Percentiles rank a stretch among this genome's conserved stretches.
phyloP scores from a whole-genome alignment of 495 filamentous ascomycete genomes.

The Aspergillus affinis region DNA sequence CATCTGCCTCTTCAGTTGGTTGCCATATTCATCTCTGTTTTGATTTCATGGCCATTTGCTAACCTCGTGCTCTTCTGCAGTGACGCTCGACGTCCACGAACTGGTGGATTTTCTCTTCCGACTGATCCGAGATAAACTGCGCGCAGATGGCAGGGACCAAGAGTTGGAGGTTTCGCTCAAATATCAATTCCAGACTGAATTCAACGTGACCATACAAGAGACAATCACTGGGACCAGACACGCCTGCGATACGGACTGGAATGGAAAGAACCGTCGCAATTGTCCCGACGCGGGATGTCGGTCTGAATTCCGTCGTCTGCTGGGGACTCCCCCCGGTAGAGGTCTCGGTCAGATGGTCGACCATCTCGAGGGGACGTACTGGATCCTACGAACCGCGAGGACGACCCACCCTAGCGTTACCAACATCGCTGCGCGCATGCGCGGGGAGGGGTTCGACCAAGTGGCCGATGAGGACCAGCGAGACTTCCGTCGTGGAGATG shows the following conservation, averaged over 20 bases:
- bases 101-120: conserved; percentile 36
- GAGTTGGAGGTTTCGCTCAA: conserved; percentile 21
- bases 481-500: conserved; percentile 34
- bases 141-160: neutral
- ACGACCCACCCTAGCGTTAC: conserved; percentile 36
- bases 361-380: conserved; percentile 31
- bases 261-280: conserved; percentile 24
- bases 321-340: conserved; percentile 12
- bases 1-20: conserved; percentile 33
- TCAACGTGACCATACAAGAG: conserved; percentile 15
- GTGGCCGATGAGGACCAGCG: conserved; percentile 23
- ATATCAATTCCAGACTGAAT: conserved; percentile 30
- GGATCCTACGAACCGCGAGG: conserved; percentile 42
- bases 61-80: conserved; percentile 7
- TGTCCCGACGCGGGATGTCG: conserved; percentile 28
- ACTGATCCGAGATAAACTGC: conserved; percentile 37
- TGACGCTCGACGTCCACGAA: conserved; percentile 20
- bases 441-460: conserved; percentile 34
- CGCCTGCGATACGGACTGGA: conserved; percentile 39
- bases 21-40: conserved; percentile 4
- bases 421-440: conserved; percentile 26
- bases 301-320: conserved; percentile 18
- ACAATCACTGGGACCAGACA: conserved; percentile 25
- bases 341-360: conserved; percentile 22
- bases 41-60: neutral